phyloP scores from a whole-genome alignment of 2,329 filamentous ascomycete genomes.

The Colletotrichum theobromicola region DNA sequence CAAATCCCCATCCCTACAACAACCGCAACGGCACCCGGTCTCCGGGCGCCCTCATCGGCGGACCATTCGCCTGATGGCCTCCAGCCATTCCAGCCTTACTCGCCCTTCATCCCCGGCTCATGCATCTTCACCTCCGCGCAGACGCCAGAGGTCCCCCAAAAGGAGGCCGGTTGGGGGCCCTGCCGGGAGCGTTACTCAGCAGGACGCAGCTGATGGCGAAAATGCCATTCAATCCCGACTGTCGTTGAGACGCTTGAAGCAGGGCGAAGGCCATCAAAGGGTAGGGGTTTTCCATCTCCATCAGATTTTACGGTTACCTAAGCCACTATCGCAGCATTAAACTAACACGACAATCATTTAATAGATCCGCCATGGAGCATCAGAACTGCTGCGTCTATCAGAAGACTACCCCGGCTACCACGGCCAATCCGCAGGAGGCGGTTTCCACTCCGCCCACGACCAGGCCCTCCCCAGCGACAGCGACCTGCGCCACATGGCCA shows the following conservation, averaged over 20 bases:
- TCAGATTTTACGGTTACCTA: not conserved
- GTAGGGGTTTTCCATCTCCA: not conserved
- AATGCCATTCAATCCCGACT: accelerated
- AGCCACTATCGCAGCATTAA: not conserved
- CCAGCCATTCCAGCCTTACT: not conserved
- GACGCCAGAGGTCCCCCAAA: not conserved
- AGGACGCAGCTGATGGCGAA: accelerated
- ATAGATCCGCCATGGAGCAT: not conserved
- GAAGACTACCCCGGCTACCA: not conserved
- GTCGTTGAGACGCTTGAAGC: not conserved
- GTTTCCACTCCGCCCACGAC: not conserved
- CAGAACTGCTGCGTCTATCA: not conserved
- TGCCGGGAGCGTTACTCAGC: accelerated
- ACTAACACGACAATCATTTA: not conserved
- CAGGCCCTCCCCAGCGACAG: not conserved
- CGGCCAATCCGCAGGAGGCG: accelerated
- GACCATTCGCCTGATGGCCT: not conserved
- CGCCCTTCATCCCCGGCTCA: not conserved
- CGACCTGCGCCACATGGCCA: not conserved
- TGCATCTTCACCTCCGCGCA: not conserved
- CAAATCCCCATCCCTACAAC: not conserved
- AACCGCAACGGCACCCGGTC: not conserved
- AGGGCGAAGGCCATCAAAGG: not conserved
- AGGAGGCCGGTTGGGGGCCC: not conserved
- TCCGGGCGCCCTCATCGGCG: not conserved